Evolutionary conservation across 148 eudicot species (phyloP).

Genomic region (Talinum fruticosum): DNA sequence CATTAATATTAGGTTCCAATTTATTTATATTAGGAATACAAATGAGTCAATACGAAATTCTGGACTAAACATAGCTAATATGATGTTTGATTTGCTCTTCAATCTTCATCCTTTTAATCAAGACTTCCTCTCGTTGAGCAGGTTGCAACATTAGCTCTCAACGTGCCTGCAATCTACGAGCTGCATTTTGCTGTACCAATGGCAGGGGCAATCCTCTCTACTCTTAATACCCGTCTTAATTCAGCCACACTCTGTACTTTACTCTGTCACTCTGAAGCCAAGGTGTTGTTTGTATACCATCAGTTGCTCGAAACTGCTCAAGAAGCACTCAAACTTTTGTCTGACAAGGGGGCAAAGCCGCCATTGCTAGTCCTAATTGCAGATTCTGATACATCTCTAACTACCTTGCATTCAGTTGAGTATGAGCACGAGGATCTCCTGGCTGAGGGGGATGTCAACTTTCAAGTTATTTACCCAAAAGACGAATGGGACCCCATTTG

Average conservation of each 20-base stretch:
- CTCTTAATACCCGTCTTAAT: constrained; percentile 58
- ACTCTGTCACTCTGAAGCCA: constrained; percentile 51
- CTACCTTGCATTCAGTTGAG: neutral
- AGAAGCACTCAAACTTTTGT: constrained; percentile 40
- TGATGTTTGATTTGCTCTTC: neutral
- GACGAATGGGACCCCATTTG: constrained; percentile 62
- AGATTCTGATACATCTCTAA: constrained; percentile 17
- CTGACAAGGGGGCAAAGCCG: constrained; percentile 19
- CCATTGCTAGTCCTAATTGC: constrained; percentile 41
- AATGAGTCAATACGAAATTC: too few species aligned
- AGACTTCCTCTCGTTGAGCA: constrained; percentile 22
- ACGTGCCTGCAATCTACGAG: constrained; percentile 66
- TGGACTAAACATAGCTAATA: neutral
- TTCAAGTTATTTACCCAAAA: constrained; percentile 33
- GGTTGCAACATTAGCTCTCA: constrained; percentile 61
- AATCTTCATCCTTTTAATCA: too few species aligned
- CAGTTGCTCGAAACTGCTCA: constrained; percentile 37
- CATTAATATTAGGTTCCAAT: too few species aligned
- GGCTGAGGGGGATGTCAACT: constrained; percentile 35
- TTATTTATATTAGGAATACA: too few species aligned
- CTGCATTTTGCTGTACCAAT: constrained; percentile 70
- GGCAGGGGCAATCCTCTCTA: constrained; percentile 57
- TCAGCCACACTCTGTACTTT: constrained; percentile 41
- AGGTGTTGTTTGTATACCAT: constrained; percentile 48
- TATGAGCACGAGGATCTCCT: constrained; percentile 47